Percentiles rank a stretch among this genome's conserved stretches.
Evolutionary conservation across 805 yeast species (phyloP).

Genomic region (Myxozyma udenii): DNA sequence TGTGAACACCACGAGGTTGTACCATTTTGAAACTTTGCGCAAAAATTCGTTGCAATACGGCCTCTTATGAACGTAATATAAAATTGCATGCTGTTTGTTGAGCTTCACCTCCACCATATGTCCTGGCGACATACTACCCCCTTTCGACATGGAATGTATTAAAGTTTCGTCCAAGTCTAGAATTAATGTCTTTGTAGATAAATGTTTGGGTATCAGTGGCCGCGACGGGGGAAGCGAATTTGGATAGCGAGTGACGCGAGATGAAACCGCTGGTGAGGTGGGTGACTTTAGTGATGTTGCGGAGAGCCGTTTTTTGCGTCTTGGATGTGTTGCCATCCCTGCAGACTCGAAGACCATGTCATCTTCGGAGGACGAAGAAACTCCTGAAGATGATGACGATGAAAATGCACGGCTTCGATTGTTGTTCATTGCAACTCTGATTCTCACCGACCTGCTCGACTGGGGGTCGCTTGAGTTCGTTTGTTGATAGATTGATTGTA

Average conservation of each 20-base stretch:
- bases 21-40: slow-evolving; percentile 78
- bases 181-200: slow-evolving; percentile 59
- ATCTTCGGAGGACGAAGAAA: background rate
- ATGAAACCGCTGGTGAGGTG: slow-evolving; percentile 16
- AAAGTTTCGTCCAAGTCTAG: slow-evolving; percentile 92
- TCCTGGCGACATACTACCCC: slow-evolving; percentile 45
- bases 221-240: slow-evolving; percentile 22
- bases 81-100: slow-evolving; percentile 62
- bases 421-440: background rate
- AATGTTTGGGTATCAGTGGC: slow-evolving; percentile 25
- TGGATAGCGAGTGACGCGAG: slow-evolving; percentile 21
- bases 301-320: background rate
- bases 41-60: slow-evolving; percentile 88
- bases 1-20: slow-evolving; percentile 83
- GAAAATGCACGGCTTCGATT: background rate
- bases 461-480: background rate
- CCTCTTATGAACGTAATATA: slow-evolving; percentile 86
- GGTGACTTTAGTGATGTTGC: slow-evolving; percentile 17
- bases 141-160: slow-evolving; percentile 82
- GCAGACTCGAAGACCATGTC: background rate
- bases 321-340: background rate
- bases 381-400: background rate
- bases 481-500: background rate
- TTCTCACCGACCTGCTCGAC: background rate
- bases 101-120: slow-evolving; percentile 81